These are phyloP conservation scores for Leccinum obscurum DNA, from an alignment of 768 basidiomycete species.

Conservation along the genomic window DNA sequence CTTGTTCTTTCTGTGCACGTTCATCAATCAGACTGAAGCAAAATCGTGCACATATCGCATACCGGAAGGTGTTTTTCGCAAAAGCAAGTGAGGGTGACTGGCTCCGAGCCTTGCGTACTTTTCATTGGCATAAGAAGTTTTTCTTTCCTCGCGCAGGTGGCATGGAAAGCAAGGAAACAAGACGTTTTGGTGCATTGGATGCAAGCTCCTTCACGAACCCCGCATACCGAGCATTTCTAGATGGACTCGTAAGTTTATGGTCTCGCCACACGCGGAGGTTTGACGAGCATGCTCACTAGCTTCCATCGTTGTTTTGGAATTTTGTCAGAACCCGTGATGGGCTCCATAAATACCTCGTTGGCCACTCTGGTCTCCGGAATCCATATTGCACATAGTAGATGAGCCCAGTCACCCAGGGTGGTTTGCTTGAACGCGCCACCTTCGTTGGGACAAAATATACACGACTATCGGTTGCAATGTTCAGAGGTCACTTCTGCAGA, in stretches of 20 bases:
- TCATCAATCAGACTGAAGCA: not conserved
- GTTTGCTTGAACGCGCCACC: conserved; percentile 99
- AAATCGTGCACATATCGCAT: conserved; percentile 26
- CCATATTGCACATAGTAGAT: conserved; percentile 96
- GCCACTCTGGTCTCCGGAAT: conserved; percentile 91
- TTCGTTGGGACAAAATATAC: conserved; percentile 94
- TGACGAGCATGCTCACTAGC: conserved; percentile 56
- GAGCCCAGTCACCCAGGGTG: conserved; percentile 88
- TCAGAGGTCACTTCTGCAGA: not conserved
- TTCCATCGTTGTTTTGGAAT: conserved; percentile 94
- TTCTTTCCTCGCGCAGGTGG: conserved; percentile 88
- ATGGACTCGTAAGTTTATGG: conserved; percentile 10
- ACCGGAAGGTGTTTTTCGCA: conserved; percentile 94
- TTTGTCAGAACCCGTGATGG: conserved; percentile 84
- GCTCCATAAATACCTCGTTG: conserved; percentile 98
- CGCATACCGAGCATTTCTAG: conserved; percentile 67
- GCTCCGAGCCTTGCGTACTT: conserved; percentile 70
- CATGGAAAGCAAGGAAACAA: conserved; percentile 93
- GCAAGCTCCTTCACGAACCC: conserved; percentile 72
- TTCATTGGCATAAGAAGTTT: conserved; percentile 89
- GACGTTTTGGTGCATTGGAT: conserved; percentile 92
- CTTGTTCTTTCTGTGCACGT: conserved; percentile 60
- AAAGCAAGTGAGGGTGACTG: conserved; percentile 70
- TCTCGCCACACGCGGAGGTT: not conserved
- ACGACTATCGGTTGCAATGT: conserved; percentile 53